phyloP scores from a whole-genome alignment of 1,284 basidiomycete species.

The Gastroboletus turbinatus region DNA sequence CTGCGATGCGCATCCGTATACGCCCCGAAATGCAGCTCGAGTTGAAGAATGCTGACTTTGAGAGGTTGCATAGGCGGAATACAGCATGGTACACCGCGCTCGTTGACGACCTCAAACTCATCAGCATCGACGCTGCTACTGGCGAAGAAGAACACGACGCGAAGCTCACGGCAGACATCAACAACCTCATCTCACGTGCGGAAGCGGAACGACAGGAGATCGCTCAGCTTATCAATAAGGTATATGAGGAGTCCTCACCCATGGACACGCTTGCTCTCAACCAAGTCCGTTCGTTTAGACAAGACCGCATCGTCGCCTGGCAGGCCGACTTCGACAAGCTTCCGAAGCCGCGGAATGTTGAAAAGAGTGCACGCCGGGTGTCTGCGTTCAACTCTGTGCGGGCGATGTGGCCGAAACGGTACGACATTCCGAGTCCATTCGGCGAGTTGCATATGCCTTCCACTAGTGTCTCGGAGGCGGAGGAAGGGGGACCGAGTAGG shows the following conservation, averaged over 20 bases:
- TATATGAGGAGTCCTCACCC: slow-evolving; percentile 78
- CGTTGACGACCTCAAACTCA: slow-evolving; percentile 71
- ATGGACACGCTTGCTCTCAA: slow-evolving; percentile 90
- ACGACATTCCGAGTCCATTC: slow-evolving; percentile 50
- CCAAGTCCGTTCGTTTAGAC: slow-evolving; percentile 81
- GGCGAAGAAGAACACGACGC: slow-evolving; percentile 71
- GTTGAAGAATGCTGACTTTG: slow-evolving; percentile 89
- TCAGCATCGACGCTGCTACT: slow-evolving; percentile 73
- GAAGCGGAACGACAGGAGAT: slow-evolving; percentile 79
- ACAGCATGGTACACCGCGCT: slow-evolving; percentile 68
- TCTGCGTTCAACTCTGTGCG: slow-evolving; percentile 69
- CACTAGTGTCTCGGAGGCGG: slow-evolving; percentile 75
- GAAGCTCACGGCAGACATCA: slow-evolving; percentile 58
- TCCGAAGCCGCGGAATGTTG: slow-evolving; percentile 58
- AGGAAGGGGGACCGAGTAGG: slow-evolving; percentile 52
- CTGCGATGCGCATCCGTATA: slow-evolving; percentile 84
- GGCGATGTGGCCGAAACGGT: slow-evolving; percentile 65
- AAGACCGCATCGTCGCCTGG: slow-evolving; percentile 97
- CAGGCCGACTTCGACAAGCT: slow-evolving; percentile 82
- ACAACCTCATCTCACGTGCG: slow-evolving; percentile 68
- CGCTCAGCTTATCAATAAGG: slow-evolving; percentile 69
- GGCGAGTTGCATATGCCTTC: slow-evolving; percentile 57
- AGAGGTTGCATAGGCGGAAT: slow-evolving; percentile 74
- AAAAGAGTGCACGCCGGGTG: slow-evolving; percentile 50
- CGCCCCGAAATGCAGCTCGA: slow-evolving; percentile 84